phyloP scores from a whole-genome alignment of 768 basidiomycete genomes.

The Suillus fuscotomentosus region DNA sequence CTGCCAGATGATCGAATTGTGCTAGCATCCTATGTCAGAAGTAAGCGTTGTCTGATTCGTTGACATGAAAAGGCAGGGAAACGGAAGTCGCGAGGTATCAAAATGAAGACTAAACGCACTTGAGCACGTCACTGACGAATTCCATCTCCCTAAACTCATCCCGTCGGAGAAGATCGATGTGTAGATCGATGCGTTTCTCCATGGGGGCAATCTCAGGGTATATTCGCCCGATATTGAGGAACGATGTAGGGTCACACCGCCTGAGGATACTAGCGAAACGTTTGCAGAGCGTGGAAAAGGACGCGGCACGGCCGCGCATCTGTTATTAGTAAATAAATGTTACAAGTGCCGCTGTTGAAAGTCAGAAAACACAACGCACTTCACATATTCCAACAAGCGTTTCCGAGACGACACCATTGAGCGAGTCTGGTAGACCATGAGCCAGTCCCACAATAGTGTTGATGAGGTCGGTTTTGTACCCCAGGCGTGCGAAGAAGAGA shows the following conservation, averaged over 20 bases:
- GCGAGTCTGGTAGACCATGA: conserved; percentile 81
- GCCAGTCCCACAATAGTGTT: conserved; percentile 78
- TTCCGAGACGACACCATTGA: conserved; percentile 81
- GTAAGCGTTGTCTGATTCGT: background rate
- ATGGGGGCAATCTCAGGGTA: conserved; percentile 83
- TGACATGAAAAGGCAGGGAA: background rate
- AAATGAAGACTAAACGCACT: conserved; percentile 47
- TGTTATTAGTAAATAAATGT: conserved; percentile 25
- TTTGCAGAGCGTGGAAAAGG: conserved; percentile 80
- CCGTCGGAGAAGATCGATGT: conserved; percentile 77
- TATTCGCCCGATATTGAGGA: conserved; percentile 81
- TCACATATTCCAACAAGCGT: conserved; percentile 93
- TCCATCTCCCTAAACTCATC: conserved; percentile 95
- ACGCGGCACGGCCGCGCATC: conserved; percentile 83
- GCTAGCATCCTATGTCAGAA: conserved; percentile 70
- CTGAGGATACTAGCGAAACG: conserved; percentile 86
- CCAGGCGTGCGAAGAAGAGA: conserved; percentile 89
- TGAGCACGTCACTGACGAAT: conserved; percentile 85
- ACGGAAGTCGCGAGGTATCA: background rate
- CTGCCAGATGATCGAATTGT: conserved; percentile 90
- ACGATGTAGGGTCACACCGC: conserved; percentile 79
- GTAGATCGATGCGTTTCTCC: conserved; percentile 91
- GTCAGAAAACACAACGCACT: conserved; percentile 38
- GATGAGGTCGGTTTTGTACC: conserved; percentile 84
- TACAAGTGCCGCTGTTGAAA: background rate